Conservation (phyloP, 2,329 filamentous ascomycete species). For the Xylariomycetidae sp. region DNA sequence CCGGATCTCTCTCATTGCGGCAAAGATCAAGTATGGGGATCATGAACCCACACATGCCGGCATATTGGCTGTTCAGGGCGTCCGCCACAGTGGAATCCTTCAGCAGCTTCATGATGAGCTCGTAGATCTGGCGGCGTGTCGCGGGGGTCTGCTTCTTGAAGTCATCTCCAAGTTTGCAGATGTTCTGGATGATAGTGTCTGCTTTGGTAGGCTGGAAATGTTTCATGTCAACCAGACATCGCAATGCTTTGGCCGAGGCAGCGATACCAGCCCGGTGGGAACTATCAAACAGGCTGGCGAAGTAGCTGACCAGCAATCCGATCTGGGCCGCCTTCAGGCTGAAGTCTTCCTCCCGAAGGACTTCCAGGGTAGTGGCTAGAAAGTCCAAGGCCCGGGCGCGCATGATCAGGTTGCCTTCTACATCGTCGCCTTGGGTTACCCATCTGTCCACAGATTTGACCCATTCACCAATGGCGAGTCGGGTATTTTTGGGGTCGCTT, state of each 20-base stretch:
- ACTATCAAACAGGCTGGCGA: conserved; percentile 52
- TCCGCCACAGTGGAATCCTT: conserved; percentile 34
- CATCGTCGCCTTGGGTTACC: conserved; percentile 39
- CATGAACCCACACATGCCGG: conserved; percentile 40
- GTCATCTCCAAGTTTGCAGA: conserved; percentile 49
- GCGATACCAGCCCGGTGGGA: conserved; percentile 55
- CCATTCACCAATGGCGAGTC: conserved; percentile 46
- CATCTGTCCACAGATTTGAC: conserved; percentile 49
- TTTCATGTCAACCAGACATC: conserved; percentile 42
- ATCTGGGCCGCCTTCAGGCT: conserved; percentile 46
- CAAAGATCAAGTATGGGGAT: conserved; percentile 45
- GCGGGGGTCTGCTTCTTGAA: conserved; percentile 47
- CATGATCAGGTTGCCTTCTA: conserved; percentile 40
- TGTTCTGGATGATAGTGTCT: conserved; percentile 41
- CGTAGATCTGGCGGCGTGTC: conserved; percentile 47
- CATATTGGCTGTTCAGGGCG: conserved; percentile 39
- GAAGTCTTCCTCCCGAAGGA: conserved; percentile 33
- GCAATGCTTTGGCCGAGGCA: conserved; percentile 47
- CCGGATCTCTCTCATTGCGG: conserved; percentile 49
- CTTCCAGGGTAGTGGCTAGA: conserved; percentile 45
- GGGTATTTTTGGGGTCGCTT: conserved; percentile 25
- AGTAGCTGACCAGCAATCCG: conserved; percentile 46
- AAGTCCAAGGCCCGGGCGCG: conserved; percentile 53
- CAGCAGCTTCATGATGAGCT: conserved; percentile 40
- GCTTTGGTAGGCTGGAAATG: conserved; percentile 44